Conservation (phyloP, 306 rosid species). For the Oemleria cerasiformis region DNA sequence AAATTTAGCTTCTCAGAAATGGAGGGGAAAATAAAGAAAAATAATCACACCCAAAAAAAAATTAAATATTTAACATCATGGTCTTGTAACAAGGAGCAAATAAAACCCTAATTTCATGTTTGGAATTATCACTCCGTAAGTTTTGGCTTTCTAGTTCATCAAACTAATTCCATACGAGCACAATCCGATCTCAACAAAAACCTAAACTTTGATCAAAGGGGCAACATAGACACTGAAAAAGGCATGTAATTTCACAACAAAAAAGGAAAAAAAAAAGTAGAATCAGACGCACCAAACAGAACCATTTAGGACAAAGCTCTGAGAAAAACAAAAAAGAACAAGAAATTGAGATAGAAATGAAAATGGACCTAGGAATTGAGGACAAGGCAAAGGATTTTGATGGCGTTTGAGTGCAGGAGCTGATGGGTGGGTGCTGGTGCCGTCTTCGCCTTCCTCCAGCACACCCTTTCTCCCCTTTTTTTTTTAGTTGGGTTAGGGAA, state of each 20-base stretch:
- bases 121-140: conserved; percentile 10
- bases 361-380: background rate
- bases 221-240: conserved; percentile 13
- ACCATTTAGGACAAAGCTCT: background rate
- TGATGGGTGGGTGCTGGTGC: conserved; percentile 4
- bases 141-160: background rate
- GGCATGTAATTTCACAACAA: background rate
- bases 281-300: conserved; percentile 13
- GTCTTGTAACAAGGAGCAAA: background rate
- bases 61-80: background rate
- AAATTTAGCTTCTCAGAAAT: background rate
- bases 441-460: conserved; percentile 14
- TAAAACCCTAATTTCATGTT: conserved; percentile 11
- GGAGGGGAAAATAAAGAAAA: background rate
- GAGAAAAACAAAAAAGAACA: background rate
- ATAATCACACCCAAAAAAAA: background rate
- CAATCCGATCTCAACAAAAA: conserved; percentile 5
- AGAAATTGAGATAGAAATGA: background rate
- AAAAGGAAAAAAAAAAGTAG: background rate
- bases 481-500: background rate
- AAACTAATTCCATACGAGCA: conserved; percentile 15
- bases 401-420: background rate
- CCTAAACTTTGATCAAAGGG: conserved; percentile 12
- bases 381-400: background rate
- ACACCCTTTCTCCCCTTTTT: background rate